These are phyloP conservation scores for Penicillium egyptiacum DNA, from an alignment of 495 filamentous ascomycete species.

Conservation along the genomic window DNA sequence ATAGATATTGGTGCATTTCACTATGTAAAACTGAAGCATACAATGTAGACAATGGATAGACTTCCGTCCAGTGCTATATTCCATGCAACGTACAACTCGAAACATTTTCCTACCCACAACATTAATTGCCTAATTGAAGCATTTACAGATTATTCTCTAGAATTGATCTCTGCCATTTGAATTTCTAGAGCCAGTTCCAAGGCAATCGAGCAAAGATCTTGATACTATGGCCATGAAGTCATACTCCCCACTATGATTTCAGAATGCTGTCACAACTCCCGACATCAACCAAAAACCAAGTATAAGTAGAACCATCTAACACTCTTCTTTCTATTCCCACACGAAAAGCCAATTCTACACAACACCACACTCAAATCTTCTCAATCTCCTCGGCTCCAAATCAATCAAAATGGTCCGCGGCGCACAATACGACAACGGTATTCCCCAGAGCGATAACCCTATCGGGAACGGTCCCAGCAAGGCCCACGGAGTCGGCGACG, in stretches of 20 bases:
- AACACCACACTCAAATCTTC: neutral
- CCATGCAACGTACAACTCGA: neutral
- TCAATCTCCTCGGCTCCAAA: neutral
- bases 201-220: conserved; percentile 7
- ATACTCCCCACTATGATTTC: conserved; percentile 42
- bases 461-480: conserved; percentile 48
- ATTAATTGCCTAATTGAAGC: neutral
- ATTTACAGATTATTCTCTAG: neutral
- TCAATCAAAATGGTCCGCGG: conserved; percentile 49
- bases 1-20: no score
- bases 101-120: neutral
- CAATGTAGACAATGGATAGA: neutral
- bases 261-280: conserved; percentile 35
- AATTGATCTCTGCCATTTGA: neutral
- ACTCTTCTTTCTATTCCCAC: neutral
- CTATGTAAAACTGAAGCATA: no score
- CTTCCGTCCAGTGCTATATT: neutral
- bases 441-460: conserved; percentile 51
- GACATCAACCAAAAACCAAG: conserved; percentile 1
- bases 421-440: conserved; percentile 49
- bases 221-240: conserved; percentile 34
- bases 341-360: neutral
- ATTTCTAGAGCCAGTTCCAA: conserved; percentile 2
- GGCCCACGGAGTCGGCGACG: conserved; percentile 40
- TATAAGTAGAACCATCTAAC: conserved; percentile 10